phyloP scores from a whole-genome alignment of 345 rosid species.

The Hypericum perforatum region DNA sequence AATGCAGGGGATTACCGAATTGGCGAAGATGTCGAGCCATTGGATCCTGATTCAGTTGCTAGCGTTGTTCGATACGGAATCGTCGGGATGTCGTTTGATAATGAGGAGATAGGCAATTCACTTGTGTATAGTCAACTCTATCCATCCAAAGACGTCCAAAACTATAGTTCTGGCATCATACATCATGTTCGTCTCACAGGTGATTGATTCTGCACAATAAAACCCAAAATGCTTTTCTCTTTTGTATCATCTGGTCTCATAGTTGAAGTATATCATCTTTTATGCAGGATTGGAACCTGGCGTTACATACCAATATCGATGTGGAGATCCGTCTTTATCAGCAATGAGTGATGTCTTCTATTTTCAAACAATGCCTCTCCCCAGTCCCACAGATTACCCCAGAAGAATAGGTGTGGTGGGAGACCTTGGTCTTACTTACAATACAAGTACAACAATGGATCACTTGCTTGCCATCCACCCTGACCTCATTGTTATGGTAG shows the following conservation, averaged over 20 bases:
- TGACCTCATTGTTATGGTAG: constrained; percentile 67
- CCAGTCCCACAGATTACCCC: constrained; percentile 45
- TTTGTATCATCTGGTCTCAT: no score
- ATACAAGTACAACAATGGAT: constrained; percentile 51
- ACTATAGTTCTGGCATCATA: constrained; percentile 23
- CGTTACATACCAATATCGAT: constrained; percentile 47
- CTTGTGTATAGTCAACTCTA: constrained; percentile 20
- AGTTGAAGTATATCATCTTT: not conserved
- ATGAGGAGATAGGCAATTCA: constrained; percentile 13
- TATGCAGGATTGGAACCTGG: constrained; percentile 53
- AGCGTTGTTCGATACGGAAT: constrained; percentile 17
- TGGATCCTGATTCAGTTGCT: constrained; percentile 12
- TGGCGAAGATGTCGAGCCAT: constrained; percentile 12
- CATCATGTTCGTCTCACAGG: constrained; percentile 21
- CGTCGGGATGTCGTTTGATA: not conserved
- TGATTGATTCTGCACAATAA: not conserved
- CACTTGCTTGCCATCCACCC: constrained; percentile 64
- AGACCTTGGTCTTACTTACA: constrained; percentile 79
- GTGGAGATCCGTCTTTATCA: constrained; percentile 60
- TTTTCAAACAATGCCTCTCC: constrained; percentile 65
- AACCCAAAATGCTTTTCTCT: no score
- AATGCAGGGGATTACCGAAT: constrained; percentile 20
- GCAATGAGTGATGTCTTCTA: constrained; percentile 43
- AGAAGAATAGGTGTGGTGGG: constrained; percentile 62
- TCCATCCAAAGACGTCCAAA: constrained; percentile 16